These are phyloP conservation scores for Colletotrichum tropicicola DNA, from an alignment of 2,329 filamentous ascomycete species.

Conservation along the genomic window DNA sequence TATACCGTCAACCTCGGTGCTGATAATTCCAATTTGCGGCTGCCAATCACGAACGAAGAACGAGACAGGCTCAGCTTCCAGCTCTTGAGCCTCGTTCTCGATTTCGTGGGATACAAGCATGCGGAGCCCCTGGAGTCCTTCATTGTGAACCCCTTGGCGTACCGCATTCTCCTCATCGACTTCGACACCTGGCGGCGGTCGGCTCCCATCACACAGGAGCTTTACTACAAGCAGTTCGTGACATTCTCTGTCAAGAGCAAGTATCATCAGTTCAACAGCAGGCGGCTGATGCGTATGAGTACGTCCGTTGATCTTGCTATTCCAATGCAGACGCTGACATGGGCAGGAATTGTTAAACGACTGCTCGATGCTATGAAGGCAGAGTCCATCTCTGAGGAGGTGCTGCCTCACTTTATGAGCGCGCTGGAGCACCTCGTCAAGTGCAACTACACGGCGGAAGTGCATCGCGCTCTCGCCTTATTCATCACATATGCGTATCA, in stretches of 20 bases:
- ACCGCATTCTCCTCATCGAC: conserved; percentile 90
- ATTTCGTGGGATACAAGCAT: conserved; percentile 89
- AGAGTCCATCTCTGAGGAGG: conserved; percentile 77
- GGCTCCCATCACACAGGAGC: conserved; percentile 77
- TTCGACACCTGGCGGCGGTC: conserved; percentile 92
- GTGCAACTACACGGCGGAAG: conserved; percentile 83
- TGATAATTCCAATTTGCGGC: conserved; percentile 41
- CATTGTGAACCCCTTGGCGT: conserved; percentile 94
- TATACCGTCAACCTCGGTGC: conserved; percentile 45
- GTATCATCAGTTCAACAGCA: conserved; percentile 90
- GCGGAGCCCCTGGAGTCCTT: conserved; percentile 85
- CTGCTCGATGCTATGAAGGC: conserved; percentile 90
- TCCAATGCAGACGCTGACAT: conserved; percentile 27
- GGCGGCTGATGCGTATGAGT: conserved; percentile 90
- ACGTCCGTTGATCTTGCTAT: conserved; percentile 46
- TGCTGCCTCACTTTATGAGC: conserved; percentile 78
- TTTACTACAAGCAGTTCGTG: conserved; percentile 94
- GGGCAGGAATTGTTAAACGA: conserved; percentile 84
- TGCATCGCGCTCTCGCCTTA: conserved; percentile 85
- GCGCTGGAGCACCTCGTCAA: conserved; percentile 84
- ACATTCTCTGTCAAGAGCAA: conserved; percentile 91
- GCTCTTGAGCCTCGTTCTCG: conserved; percentile 79
- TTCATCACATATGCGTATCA: conserved; percentile 95
- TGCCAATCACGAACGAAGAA: conserved; percentile 60
- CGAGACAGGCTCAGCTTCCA: conserved; percentile 66